Evolutionary conservation across 768 basidiomycete genomes (phyloP).

Genomic region (Naganishia kalamii): DNA sequence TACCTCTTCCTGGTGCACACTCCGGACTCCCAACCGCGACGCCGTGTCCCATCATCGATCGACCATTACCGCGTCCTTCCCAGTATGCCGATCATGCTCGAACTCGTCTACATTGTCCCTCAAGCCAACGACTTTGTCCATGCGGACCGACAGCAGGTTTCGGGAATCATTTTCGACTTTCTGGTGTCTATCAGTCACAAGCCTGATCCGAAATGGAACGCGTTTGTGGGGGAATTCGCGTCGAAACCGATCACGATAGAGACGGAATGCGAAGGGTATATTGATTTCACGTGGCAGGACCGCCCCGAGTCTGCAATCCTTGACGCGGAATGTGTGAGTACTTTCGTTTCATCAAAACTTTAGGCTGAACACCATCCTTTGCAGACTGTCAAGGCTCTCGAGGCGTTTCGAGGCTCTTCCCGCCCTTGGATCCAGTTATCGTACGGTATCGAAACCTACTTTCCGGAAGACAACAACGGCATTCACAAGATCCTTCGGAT

Average conservation of each 20-base stretch:
- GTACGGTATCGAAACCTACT: neutral
- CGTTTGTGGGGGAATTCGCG: neutral
- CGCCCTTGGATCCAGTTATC: neutral
- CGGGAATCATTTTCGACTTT: neutral
- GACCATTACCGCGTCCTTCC: neutral
- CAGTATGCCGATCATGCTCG: neutral
- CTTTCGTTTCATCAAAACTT: neutral
- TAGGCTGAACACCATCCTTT: no score
- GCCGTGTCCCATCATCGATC: neutral
- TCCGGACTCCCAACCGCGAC: neutral
- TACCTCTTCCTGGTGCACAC: constrained; percentile 3
- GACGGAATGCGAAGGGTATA: neutral
- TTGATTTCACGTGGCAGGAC: neutral
- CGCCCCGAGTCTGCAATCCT: neutral
- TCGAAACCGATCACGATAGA: neutral
- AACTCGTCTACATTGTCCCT: neutral
- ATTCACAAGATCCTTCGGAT: neutral
- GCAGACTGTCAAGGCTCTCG: neutral
- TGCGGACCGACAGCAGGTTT: neutral
- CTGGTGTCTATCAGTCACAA: neutral
- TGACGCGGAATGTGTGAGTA: neutral
- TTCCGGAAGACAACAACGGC: neutral
- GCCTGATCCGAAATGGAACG: neutral
- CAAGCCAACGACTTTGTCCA: neutral
- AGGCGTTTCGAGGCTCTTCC: neutral